Base-by-base conservation (phyloP, 306 rosid species). In the Lablab purpureus region DNA sequence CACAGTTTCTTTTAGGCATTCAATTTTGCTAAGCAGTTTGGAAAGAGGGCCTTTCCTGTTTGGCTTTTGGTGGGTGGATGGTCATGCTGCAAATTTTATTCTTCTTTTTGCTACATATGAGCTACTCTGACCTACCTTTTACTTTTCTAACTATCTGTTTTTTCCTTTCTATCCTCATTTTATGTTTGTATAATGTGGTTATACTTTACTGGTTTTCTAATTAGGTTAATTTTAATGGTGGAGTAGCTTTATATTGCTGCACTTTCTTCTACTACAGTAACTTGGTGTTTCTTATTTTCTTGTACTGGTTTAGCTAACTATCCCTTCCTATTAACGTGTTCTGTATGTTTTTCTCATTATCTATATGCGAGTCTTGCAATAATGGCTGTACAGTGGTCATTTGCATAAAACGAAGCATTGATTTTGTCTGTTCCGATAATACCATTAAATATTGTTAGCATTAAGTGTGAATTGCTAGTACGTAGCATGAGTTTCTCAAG, bases 401-500 rank as follows among this genome's bases (percentile, higher is more conserved):
- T 60, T 69, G 54, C 80, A 79, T 81, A 22, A 62, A 69, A 66
- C 51, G 43, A n/a, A 52, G 81, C 60, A 73, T 47, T 37, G 55
- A 10, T 45, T 50, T 77, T 52, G 37, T 74, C 71, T 37, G 10
- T 77, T 40, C 27, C 79, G 30, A 46, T 18, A 66, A 32, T 80
- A 62, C 64, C 46, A 69, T 67, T 27, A 47, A 60, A 78, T 12
- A 15, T 54, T 55, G 58, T 77, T 71, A 60, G 71, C 60, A 55
- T 71, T 80, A 63, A 54, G 76, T 56, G 13, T 27, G 14, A 67
- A 67, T 77, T 74, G 47, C 65, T 56, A 21, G 63, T 81, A 55
- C 77, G 30, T 46, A 52, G 62, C 13, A 58, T 82, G 85, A 85
- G 74, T 60, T 74, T 52, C 66, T 74, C 73, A 74, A 63, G 46